A percentile compares a stretch with the other conserved stretches of the same genome.
Conservation (phyloP, 2,329 filamentous ascomycete genomes). For the Leptosphaerulina australis region DNA sequence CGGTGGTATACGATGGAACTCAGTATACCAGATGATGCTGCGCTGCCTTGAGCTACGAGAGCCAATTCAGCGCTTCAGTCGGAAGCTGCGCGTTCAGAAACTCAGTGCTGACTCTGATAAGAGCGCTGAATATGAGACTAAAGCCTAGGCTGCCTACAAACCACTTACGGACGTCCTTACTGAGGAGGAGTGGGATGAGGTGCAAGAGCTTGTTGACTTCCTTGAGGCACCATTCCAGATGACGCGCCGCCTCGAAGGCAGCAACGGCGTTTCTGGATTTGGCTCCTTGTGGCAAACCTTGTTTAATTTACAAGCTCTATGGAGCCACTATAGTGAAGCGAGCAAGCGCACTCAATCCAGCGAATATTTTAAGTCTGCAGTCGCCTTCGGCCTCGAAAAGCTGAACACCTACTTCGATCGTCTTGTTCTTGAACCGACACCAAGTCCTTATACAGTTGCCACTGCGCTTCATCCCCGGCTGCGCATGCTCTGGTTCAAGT, state of each 20-base stretch:
- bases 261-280: neutral
- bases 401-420: neutral
- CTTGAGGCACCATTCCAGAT: neutral
- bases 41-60: slow-evolving; percentile 15
- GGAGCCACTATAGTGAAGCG: neutral
- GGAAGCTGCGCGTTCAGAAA: neutral
- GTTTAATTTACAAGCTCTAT: neutral
- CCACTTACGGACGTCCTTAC: slow-evolving; percentile 5
- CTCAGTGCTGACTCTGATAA: neutral
- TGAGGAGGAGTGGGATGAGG: slow-evolving; percentile 9
- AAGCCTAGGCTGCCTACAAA: neutral
- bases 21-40: too few relatives aligned
- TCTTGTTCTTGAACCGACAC: neutral
- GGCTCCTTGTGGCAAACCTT: neutral
- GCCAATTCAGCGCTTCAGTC: slow-evolving; percentile 4
- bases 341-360: neutral
- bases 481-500: neutral
- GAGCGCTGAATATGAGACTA: neutral
- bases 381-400: neutral
- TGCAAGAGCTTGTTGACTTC: slow-evolving; percentile 9
- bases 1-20: slow-evolving; percentile 14
- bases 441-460: neutral
- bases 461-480: neutral
- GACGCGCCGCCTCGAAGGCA: neutral
- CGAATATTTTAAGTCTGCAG: neutral